These are phyloP conservation scores for Chenopodium quinoa DNA, from an alignment of 148 eudicot genomes.

Conservation along the genomic window DNA sequence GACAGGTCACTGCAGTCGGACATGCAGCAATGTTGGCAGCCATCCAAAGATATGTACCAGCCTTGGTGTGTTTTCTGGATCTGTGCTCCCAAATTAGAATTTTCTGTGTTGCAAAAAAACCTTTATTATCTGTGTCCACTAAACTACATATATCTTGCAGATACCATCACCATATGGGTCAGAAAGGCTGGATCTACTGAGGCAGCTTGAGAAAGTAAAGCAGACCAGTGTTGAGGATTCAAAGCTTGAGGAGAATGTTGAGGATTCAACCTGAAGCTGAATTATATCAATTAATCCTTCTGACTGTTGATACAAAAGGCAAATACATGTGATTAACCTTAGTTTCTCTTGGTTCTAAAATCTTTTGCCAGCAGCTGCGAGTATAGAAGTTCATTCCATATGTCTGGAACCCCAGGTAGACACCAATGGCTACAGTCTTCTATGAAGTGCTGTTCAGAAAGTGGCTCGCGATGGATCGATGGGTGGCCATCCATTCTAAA, in stretches of 20 bases:
- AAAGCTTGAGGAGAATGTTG: conserved; percentile 44
- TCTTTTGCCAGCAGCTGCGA: conserved; percentile 42
- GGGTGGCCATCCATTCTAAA: conserved; percentile 61
- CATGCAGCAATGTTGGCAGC: conserved; percentile 99
- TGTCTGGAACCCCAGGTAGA: conserved; percentile 79
- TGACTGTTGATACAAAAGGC: neutral
- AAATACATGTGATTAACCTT: neutral
- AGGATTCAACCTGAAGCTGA: conserved; percentile 39
- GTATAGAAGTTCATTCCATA: conserved; percentile 74
- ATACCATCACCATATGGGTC: conserved; percentile 95
- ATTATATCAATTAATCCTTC: neutral
- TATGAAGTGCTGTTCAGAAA: conserved; percentile 35
- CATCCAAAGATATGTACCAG: conserved; percentile 88
- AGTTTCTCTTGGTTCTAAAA: conserved; percentile 33
- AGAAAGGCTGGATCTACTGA: conserved; percentile 71
- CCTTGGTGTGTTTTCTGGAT: conserved; percentile 52
- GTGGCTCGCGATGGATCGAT: conserved; percentile 65
- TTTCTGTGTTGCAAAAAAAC: conserved; percentile 7
- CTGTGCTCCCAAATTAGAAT: neutral
- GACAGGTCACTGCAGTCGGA: conserved; percentile 97
- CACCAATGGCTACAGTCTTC: conserved; percentile 92
- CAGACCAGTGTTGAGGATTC: conserved; percentile 55
- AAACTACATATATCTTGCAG: conserved; percentile 29
- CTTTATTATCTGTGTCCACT: neutral
- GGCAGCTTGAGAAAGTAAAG: conserved; percentile 94